A percentile compares a stretch with the other conserved stretches of the same genome.
phyloP scores from a whole-genome alignment of 495 filamentous ascomycete genomes.

The Paragyromitra xinjiangensis region DNA sequence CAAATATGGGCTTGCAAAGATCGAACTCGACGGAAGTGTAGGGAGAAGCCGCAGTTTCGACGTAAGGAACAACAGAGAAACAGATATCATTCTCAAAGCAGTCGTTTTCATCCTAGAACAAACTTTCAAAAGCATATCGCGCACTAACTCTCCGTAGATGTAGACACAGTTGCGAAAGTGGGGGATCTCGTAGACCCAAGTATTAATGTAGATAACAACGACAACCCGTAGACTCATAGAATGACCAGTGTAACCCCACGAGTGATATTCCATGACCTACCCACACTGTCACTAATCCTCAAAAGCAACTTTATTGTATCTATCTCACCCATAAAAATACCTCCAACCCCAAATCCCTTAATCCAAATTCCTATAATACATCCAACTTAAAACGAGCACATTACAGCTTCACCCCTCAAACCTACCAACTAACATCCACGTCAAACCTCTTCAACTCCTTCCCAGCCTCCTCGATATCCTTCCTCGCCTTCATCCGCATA shows the following conservation, averaged over 20 bases:
- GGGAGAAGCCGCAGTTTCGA: background rate
- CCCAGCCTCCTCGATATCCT: conserved; percentile 93
- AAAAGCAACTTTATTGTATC: background rate
- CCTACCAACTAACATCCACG: conserved; percentile 66
- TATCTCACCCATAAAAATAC: background rate
- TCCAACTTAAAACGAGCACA: background rate
- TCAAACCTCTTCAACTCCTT: conserved; percentile 93
- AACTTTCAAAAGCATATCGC: conserved; percentile 1
- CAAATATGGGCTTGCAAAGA: background rate
- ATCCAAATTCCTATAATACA: background rate
- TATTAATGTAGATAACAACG: background rate
- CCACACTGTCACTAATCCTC: background rate
- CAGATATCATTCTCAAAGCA: background rate
- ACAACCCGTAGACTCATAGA: too few species aligned
- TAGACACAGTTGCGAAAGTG: background rate
- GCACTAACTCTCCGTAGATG: background rate
- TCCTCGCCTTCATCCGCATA: conserved; percentile 99
- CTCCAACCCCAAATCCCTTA: background rate
- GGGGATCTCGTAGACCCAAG: background rate
- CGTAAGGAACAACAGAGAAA: background rate
- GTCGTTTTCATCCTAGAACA: background rate
- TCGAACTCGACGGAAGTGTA: background rate
- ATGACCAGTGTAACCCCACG: background rate
- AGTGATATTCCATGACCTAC: background rate
- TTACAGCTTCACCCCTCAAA: background rate